A percentile compares a stretch with the other conserved stretches of the same genome.
Evolutionary conservation across 2,329 filamentous ascomycete species (phyloP).

Genomic region (Ophiostoma sp.): DNA sequence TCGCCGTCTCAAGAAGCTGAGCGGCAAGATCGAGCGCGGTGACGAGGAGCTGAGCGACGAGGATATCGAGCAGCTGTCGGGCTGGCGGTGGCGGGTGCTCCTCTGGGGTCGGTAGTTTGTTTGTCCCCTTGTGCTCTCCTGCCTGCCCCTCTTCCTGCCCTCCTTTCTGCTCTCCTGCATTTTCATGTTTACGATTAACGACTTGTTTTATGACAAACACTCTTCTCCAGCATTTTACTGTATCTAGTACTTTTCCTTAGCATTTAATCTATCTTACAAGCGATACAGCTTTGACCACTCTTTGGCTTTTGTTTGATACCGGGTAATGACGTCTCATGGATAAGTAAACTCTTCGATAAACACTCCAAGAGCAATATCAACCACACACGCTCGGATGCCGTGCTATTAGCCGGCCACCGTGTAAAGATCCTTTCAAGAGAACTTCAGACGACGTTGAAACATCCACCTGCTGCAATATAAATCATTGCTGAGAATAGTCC

Average conservation of each 20-base stretch:
- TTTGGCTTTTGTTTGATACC: background rate
- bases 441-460: background rate
- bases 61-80: slow-evolving; percentile 47
- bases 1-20: slow-evolving; percentile 46
- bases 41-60: slow-evolving; percentile 43
- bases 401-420: background rate
- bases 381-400: background rate
- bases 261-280: too few species aligned
- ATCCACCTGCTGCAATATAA: too few species aligned
- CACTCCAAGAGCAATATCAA: background rate
- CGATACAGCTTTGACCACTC: background rate
- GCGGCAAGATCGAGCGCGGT: slow-evolving; percentile 44
- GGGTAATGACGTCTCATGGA: background rate
- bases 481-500: too few species aligned
- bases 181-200: background rate
- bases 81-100: slow-evolving; percentile 55
- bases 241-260: too few species aligned
- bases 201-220: background rate
- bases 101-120: slow-evolving; percentile 37
- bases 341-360: background rate
- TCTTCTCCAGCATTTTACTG: background rate
- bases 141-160: background rate
- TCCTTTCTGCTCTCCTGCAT: too few species aligned
- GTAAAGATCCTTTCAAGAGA: background rate
- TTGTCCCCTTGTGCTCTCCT: background rate